Base-by-base conservation (phyloP, 2,329 filamentous ascomycete genomes). In the Parastagonospora nodorum region DNA sequence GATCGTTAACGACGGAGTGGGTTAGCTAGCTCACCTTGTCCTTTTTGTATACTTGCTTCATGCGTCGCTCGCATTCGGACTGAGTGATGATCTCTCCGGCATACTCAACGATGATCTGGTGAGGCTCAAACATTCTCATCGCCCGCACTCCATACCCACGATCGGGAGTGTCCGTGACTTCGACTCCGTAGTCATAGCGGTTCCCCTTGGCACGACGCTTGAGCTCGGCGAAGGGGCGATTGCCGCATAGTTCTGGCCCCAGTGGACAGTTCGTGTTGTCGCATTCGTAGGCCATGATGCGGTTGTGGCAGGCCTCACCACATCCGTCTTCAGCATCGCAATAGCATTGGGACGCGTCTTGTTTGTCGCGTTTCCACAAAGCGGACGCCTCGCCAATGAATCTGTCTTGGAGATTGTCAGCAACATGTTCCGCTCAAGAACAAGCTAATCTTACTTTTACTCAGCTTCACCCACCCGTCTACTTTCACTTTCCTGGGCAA, bases 81-180 rank as follows among this genome's bases (percentile, higher is more conserved):
- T 96, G 91, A 0, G 92, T 97, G 67, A 99, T 96, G 62, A 99
- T 97, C 75, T 99, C 94, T 35, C 94, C 94, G 0, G 92, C 93
- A 69, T 99, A 99, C 69, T 99, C 94, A 77, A 97, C 93, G 68
- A 99, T 97, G 71, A 99, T 96, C 76, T 97, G 92, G 66, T 93
- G 87, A 1, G 92, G 85, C 50, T 87, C 81, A 72, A 97, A 99
- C 54, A 86, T 88, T 40, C 94, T 86, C 75, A 93, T 96, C 69
- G 89, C 90, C 54, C 94, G 88, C 42, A 99, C 91, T 45, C 94
- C 94, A 71, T 93, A 92, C 27, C 94, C 94, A 51, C 92, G 87
- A 74, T 96, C 89, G 15, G 80, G 76, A 1, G 94, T 97, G 77
- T 96, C 92, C 75, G 96, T 86, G 35, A 97, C 92, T 72, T 99